Conservation (phyloP, 2,329 filamentous ascomycete genomes). For the Diaporthe sp. region DNA sequence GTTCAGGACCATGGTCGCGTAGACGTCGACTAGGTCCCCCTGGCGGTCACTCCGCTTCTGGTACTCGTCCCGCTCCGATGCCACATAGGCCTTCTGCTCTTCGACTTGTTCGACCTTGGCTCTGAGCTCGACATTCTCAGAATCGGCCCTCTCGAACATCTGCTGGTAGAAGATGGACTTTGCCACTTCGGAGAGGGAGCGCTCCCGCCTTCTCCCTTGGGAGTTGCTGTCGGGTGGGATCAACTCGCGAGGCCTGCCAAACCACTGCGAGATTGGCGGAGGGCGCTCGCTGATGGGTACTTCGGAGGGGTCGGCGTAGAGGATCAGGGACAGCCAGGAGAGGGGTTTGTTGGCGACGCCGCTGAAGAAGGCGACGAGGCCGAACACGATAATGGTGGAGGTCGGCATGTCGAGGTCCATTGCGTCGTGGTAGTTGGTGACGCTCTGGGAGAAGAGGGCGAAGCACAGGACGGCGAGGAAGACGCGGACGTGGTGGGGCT, state of each 20-base stretch:
- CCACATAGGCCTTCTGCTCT: background rate
- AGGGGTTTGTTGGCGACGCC: background rate
- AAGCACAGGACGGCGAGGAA: background rate
- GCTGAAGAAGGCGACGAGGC: background rate
- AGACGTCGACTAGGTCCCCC: background rate
- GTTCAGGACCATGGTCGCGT: background rate
- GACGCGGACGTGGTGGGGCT: background rate
- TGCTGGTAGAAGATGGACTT: background rate
- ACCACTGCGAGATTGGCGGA: background rate
- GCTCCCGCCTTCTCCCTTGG: background rate
- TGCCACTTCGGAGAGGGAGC: no score
- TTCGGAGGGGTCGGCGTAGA: background rate
- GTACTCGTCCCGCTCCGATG: background rate
- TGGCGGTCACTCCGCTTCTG: background rate
- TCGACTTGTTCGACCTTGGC: background rate
- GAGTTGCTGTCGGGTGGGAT: background rate
- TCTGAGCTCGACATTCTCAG: background rate
- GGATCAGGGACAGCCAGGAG: background rate
- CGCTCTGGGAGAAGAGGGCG: background rate
- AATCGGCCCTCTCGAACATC: background rate
- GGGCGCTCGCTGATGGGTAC: background rate
- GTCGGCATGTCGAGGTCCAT: background rate
- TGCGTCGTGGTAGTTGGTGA: background rate
- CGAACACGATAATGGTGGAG: background rate
- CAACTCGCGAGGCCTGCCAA: background rate